Base-by-base conservation (phyloP, 345 rosid genomes). In the Arabidopsis suecica region DNA sequence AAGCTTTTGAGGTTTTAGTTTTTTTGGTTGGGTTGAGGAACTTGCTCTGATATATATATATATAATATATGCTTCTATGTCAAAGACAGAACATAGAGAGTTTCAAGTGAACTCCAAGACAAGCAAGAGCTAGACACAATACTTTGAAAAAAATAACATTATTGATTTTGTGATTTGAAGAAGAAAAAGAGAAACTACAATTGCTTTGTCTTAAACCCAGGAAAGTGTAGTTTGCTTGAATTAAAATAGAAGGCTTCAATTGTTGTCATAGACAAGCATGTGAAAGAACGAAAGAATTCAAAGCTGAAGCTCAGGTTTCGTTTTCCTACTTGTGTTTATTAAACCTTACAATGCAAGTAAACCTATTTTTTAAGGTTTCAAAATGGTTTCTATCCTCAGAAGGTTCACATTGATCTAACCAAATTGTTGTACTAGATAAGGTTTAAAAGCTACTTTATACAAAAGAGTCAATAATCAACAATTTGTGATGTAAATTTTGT, bases 171-270 rank as follows among this genome's bases (percentile, higher is more conserved):
- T 76, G 50, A 45, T 76, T 68, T 60, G 49, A 20, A 42, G 63
- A 69, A 38, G 45, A 32, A 53, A 68, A 77, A 9, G 23, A 42
- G 47, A 56, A 67, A 57, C 40, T 47, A 65, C 62, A 71, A 11
- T 65, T 65, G 80, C 76, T 71, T 77, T 77, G 41, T 32, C 80
- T 71, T 71, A 30, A 77, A 65, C 68, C 76, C 14, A 49, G 41
- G 72, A 71, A 76, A 63, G 58, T 55, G 54, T 13, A 28, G 80
- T 48, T 71, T 78, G 69, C 81, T 78, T 78, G 77, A 16, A 71
- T 71, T 78, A 32, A 71, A 78, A 78, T 78, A 41, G 49, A 78
- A 78, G 81, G 57, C 18, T 78, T 66, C 45, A 54, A 48, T 10
- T 57, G 55, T 64, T 71, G 72, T 71, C 61, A 64, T 49, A 16